Percentiles rank a stretch among this genome's conserved stretches.
These are phyloP conservation scores for Xylaria intraflava DNA, from an alignment of 495 filamentous ascomycete species.

Conservation along the genomic window DNA sequence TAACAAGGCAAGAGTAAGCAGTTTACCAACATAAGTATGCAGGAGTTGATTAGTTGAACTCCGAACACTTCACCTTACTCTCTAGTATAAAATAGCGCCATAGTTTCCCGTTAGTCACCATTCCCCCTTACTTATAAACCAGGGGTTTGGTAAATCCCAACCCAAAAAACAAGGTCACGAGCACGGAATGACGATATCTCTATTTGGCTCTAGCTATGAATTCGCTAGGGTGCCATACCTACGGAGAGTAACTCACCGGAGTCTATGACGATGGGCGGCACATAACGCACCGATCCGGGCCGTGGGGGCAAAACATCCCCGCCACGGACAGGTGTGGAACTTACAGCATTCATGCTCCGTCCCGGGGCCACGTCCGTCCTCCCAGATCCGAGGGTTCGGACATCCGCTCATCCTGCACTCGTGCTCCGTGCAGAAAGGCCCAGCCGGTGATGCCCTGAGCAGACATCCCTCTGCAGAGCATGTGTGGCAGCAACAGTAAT, in stretches of 20 bases:
- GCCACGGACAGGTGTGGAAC: slow-evolving; percentile 1
- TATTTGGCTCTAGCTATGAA: background rate
- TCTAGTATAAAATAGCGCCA: too few species aligned
- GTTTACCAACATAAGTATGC: too few species aligned
- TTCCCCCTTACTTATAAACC: too few species aligned
- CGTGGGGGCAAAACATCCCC: background rate
- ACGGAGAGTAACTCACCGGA: background rate
- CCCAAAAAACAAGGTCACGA: too few species aligned
- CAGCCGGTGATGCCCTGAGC: background rate
- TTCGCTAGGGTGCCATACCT: background rate
- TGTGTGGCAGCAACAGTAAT: slow-evolving; percentile 5
- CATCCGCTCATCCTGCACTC: background rate
- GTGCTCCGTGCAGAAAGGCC: background rate
- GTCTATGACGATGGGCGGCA: background rate
- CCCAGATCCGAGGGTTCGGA: slow-evolving; percentile 3
- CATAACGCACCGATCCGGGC: background rate
- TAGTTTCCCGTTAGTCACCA: too few species aligned
- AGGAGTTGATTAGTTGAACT: too few species aligned
- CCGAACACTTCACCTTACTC: too few species aligned
- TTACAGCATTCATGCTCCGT: background rate
- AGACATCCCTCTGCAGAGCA: background rate
- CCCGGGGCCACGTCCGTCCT: background rate
- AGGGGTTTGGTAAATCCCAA: too few species aligned
- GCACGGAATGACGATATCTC: too few species aligned
- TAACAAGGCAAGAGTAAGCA: too few species aligned